phyloP scores from a whole-genome alignment of 371 early-diverging fungal species.

The Mortierella sp. region DNA sequence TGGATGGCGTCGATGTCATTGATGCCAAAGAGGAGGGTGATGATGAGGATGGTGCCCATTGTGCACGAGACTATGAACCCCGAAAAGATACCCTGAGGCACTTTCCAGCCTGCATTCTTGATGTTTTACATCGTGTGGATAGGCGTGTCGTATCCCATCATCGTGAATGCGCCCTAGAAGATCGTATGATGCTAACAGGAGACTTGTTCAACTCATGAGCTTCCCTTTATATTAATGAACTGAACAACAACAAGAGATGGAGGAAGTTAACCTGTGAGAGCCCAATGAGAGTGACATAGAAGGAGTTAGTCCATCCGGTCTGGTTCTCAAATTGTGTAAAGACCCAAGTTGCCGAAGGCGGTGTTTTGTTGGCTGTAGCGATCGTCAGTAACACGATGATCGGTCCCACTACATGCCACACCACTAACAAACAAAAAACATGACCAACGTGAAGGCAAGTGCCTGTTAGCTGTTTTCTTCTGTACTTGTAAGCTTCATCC shows the following conservation, averaged over 20 bases:
- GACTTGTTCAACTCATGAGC: too few relatives aligned
- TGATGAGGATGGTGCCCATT: slow-evolving; percentile 27
- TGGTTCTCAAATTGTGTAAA: slow-evolving; percentile 49
- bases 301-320: slow-evolving; percentile 28
- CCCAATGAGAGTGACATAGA: slow-evolving; percentile 30
- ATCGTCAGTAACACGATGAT: slow-evolving; percentile 34
- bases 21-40: slow-evolving; percentile 36
- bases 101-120: slow-evolving; percentile 28
- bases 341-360: slow-evolving; percentile 35
- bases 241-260: background rate
- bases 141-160: slow-evolving; percentile 43
- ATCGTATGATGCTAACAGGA: too few relatives aligned
- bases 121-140: slow-evolving; percentile 37
- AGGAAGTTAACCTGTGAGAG: slow-evolving; percentile 17
- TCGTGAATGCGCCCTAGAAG: slow-evolving; percentile 30
- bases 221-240: too few relatives aligned
- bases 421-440: slow-evolving; percentile 4
- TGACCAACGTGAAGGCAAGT: background rate
- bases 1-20: slow-evolving; percentile 18
- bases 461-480: background rate
- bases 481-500: background rate
- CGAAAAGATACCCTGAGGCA: slow-evolving; percentile 25
- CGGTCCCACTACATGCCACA: slow-evolving; percentile 36
- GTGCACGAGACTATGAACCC: slow-evolving; percentile 31
- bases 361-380: slow-evolving; percentile 4